Evolutionary conservation across 2,329 filamentous ascomycete genomes (phyloP), one percentile per base, ranked within the genome.

Genomic region (Cladophialophora immunda): DNA sequence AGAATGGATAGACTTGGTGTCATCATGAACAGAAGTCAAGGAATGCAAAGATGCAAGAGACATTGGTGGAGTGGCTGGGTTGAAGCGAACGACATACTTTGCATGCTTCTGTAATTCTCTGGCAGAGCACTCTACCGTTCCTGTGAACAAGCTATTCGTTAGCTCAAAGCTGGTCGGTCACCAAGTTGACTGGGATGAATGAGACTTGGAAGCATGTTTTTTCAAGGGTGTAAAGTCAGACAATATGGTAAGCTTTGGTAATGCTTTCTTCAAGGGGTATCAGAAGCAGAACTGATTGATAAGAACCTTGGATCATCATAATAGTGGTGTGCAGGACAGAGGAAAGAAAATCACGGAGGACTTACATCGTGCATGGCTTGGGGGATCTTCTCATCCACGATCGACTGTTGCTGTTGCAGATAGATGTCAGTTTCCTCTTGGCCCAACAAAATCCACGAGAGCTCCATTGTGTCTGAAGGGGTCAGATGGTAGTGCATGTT

Each of bases 401-500:
- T 50, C 5, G 45, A 27, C 9, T 50, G 45, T 6, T 15, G 8
- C 22, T 50, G 8, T 25, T 27, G 11, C 9, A 50, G 45, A 50
- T 15, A 25, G 4, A 50, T 25, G 19, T 50, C 45, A 50, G 45
- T 15, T 25, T 50, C 45, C 45, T 25, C 19, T 41, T 1, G 2
- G 9, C 9, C 11, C 19, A 15, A 9, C n/a, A 45, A 19, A 45
- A 45, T 45, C 38, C 17, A 27, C 9, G n/a, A 9, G 45, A 50
- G 45, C 19, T 27, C 7, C 17, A 3, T 55, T 47, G 50, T 64
- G 61, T 64, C 67, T 72, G 13, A 22, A 27, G 32, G 50, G 58
- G 70, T 84, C 82, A 87, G 85, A 86, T 85, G 85, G 85, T 87
- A 81, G 80, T 87, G 85, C 85, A 87, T 87, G 85, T 86, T 85